phyloP scores from a whole-genome alignment of 257 asterid species.

The Solanum tacnaense region DNA sequence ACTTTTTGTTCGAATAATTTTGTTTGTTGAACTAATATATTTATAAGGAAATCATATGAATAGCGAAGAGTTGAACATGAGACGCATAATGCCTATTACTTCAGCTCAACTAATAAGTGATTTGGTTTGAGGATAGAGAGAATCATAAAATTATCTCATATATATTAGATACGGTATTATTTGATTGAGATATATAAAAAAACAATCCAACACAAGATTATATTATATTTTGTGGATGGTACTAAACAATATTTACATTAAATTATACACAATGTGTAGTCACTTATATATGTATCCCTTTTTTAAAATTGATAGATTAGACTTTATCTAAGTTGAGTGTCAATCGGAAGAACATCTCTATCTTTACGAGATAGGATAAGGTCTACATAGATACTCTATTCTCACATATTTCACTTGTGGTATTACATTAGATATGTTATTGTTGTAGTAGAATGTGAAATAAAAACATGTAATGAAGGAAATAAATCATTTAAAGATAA shows the following conservation, averaged over 20 bases:
- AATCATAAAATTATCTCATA: neutral
- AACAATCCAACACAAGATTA: neutral
- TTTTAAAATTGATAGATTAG: no score
- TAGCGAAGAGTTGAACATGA: neutral
- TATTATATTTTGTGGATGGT: neutral
- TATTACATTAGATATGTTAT: neutral
- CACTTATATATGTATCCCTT: no score
- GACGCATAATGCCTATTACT: neutral
- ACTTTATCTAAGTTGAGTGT: no score
- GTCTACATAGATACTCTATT: no score
- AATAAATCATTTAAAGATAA: no score
- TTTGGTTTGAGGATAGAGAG: neutral
- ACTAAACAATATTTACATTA: neutral
- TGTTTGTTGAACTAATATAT: neutral
- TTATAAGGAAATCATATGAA: neutral
- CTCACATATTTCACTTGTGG: no score
- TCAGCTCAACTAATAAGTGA: neutral
- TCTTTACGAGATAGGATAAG: no score
- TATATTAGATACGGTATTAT: neutral
- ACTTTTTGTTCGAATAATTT: neutral
- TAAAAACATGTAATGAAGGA: no score
- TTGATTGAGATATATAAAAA: neutral
- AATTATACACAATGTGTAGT: neutral
- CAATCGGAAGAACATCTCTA: neutral
- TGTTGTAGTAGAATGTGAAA: no score